phyloP scores from a whole-genome alignment of 2,329 filamentous ascomycete species.

The Calonectria hawksworthii region DNA sequence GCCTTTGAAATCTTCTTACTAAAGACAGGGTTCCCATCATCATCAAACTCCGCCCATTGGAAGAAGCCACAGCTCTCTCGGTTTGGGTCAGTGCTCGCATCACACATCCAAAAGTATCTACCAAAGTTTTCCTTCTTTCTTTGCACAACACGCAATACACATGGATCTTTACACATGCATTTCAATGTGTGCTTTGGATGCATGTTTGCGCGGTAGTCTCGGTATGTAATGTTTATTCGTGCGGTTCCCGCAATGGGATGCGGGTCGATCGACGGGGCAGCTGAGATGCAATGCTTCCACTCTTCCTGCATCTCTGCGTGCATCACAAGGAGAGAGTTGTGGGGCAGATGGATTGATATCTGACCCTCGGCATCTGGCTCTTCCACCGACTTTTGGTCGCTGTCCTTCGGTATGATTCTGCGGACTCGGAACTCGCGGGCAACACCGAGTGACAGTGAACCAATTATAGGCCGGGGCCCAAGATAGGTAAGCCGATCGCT shows the following conservation, averaged over 20 bases:
- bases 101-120: constrained; percentile 94
- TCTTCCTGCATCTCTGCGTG: constrained; percentile 98
- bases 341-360: constrained; percentile 92
- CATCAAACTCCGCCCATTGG: constrained; percentile 87
- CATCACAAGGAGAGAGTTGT: constrained; percentile 96
- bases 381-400: constrained; percentile 54
- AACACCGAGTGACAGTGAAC: constrained; percentile 90
- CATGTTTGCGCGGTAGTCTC: constrained; percentile 83
- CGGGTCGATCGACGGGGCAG: constrained; percentile 82
- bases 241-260: constrained; percentile 86
- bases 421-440: constrained; percentile 94
- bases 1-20: constrained; percentile 2
- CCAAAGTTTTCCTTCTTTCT: constrained; percentile 82
- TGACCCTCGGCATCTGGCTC: constrained; percentile 81
- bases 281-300: constrained; percentile 92
- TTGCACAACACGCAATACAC: constrained; percentile 82
- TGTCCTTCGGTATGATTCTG: constrained; percentile 75
- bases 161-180: constrained; percentile 81
- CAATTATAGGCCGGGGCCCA: constrained; percentile 89
- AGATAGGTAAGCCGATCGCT: constrained; percentile 94
- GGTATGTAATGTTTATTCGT: constrained; percentile 94
- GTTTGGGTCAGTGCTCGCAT: constrained; percentile 79
- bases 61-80: constrained; percentile 82
- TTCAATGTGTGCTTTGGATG: constrained; percentile 83
- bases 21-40: constrained; percentile 80